Evolutionary conservation across 1,284 basidiomycete species (phyloP), one percentile per base, ranked within the genome.

Genomic region (Malassezia nana): DNA sequence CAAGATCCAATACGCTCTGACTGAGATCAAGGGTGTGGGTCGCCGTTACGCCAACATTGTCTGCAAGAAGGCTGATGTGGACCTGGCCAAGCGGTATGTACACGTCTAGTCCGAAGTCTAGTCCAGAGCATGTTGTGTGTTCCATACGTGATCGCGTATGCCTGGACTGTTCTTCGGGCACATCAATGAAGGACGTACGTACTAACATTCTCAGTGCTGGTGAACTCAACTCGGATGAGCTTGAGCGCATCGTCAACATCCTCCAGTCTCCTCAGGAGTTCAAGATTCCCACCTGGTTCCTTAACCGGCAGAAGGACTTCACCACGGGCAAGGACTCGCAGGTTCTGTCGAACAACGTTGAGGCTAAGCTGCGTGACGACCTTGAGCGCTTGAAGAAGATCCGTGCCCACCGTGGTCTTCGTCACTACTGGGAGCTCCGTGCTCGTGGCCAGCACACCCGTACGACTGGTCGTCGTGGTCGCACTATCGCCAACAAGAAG

Each of bases 51-150:
- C 94, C 76, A 98, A 98, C 81, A 81, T 98, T 74, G 92, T 98
- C 71, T 96, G 91, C 85, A 98, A 98, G 81, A 99, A 99, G 83
- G 94, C 94, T 67, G 94, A 98, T 80, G 87, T 99, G 56, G 91
- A 98, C 77, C 83, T 99, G 65, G 87, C 83, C 82, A 99, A 99
- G 81, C 88, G 94, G 91, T 94, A 72, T 62, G 86, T 79, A n/a
- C n/a, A n/a, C n/a, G n/a, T n/a, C n/a, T n/a, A n/a, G n/a, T n/a
- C n/a, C n/a, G n/a, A n/a, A n/a, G n/a, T n/a, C n/a, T n/a, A n/a
- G n/a, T n/a, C n/a, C n/a, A n/a, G n/a, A n/a, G n/a, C n/a, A n/a
- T 40, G 31, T 15, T 20, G 33, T 10, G 12, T 38, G 30, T 35
- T 24, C n/a, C 20, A 41, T 5, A 16, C n/a, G 32, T 16, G 33